phyloP scores from a whole-genome alignment of 2,329 filamentous ascomycete genomes.

The Alternaria infectoria region DNA sequence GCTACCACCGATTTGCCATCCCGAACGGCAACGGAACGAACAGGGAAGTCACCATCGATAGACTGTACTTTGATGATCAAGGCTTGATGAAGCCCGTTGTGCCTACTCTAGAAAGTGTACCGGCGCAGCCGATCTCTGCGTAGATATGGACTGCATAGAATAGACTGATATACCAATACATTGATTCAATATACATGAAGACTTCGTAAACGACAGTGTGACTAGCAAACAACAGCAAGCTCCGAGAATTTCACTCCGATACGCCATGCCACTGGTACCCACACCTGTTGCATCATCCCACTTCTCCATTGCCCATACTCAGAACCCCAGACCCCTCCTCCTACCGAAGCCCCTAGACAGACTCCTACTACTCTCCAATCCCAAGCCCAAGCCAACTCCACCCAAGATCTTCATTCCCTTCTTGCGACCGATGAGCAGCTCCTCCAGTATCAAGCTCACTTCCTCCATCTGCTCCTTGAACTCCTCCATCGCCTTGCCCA shows the following conservation, averaged over 20 bases:
- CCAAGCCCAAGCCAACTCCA: not conserved
- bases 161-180: not conserved
- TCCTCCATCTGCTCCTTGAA: slow-evolving; percentile 4
- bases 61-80: slow-evolving; percentile 29
- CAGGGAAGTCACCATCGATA: slow-evolving; percentile 34
- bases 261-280: not conserved
- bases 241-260: not conserved
- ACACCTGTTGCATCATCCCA: not conserved
- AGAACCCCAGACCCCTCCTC: not conserved
- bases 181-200: not conserved
- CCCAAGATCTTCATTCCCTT: not conserved
- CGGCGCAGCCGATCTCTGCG: not conserved
- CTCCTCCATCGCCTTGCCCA: slow-evolving; percentile 2
- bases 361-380: not conserved
- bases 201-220: not conserved
- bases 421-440: not conserved
- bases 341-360: not conserved
- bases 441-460: slow-evolving; percentile 15
- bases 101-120: slow-evolving; percentile 33
- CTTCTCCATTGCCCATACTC: not conserved
- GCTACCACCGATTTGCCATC: slow-evolving; percentile 37
- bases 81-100: slow-evolving; percentile 33
- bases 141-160: not conserved
- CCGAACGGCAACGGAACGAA: slow-evolving; percentile 30
- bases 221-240: not conserved